These are phyloP conservation scores for Mycosphaerella arachidis DNA, from an alignment of 2,329 filamentous ascomycete genomes.

Conservation along the genomic window DNA sequence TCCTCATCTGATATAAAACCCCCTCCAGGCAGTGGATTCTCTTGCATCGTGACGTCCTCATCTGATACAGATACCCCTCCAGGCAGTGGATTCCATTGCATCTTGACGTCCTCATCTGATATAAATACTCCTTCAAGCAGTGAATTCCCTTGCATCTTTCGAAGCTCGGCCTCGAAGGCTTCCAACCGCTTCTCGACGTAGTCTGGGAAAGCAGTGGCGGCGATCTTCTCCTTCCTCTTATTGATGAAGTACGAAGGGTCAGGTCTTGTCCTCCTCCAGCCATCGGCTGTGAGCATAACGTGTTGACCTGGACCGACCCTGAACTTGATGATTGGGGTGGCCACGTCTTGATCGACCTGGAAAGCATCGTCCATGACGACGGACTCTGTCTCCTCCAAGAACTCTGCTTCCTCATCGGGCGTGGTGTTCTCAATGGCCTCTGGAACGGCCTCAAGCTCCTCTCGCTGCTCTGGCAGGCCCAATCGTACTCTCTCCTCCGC, in stretches of 20 bases:
- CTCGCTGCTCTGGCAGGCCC: slow-evolving; percentile 51
- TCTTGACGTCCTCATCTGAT: too few species aligned
- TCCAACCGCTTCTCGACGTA: slow-evolving; percentile 12
- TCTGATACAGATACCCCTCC: too few species aligned
- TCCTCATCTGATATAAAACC: slow-evolving; percentile 4
- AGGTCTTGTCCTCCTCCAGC: slow-evolving; percentile 29
- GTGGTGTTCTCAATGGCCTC: slow-evolving; percentile 5
- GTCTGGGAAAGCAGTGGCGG: slow-evolving; percentile 5
- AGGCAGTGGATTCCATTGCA: too few species aligned
- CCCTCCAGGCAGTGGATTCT: too few species aligned
- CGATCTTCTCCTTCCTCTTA: slow-evolving; percentile 25
- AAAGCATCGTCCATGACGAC: slow-evolving; percentile 27
- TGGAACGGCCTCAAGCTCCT: slow-evolving; percentile 16
- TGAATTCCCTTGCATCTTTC: too few species aligned
- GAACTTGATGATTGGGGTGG: slow-evolving; percentile 28
- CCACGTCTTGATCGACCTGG: slow-evolving; percentile 23
- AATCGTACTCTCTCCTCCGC: slow-evolving; percentile 59
- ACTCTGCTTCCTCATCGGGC: slow-evolving; percentile 15
- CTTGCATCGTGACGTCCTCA: too few species aligned
- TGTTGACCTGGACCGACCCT: slow-evolving; percentile 29
- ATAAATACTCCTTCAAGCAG: too few species aligned
- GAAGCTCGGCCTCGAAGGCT: slow-evolving; percentile 3
- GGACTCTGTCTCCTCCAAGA: slow-evolving; percentile 18
- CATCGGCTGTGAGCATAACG: slow-evolving; percentile 27
- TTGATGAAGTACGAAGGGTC: slow-evolving; percentile 10